phyloP scores from a whole-genome alignment of 2,329 filamentous ascomycete genomes.

The Trichoderma sp. region DNA sequence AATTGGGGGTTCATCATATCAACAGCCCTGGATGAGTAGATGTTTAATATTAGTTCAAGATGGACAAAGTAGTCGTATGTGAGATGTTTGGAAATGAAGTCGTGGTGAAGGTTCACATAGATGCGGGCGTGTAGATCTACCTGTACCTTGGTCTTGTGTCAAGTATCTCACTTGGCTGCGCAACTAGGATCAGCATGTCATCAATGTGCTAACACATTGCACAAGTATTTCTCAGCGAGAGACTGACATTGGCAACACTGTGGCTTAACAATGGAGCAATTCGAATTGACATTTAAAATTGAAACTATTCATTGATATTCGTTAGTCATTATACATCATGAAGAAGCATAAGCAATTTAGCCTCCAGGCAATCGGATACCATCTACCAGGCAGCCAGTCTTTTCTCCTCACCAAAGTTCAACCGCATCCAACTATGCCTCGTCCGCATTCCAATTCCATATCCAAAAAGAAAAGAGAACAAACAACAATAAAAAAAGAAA shows the following conservation, averaged over 20 bases:
- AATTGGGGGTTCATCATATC: not conserved
- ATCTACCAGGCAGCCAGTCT: not conserved
- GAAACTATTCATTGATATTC: not conserved
- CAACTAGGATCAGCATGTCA: not conserved
- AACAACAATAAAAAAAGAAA: not conserved
- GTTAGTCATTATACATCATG: not conserved
- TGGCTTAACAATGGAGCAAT: not conserved
- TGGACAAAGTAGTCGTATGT: not conserved
- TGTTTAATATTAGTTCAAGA: not conserved
- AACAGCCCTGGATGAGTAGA: not conserved
- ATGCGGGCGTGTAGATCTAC: no score
- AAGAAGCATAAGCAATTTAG: not conserved
- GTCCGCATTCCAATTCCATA: not conserved
- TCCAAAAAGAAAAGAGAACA: not conserved
- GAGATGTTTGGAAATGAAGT: not conserved
- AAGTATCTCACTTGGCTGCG: not conserved
- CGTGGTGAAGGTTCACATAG: not conserved
- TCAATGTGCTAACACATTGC: no score
- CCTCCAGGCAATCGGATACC: not conserved
- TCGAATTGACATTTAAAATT: not conserved
- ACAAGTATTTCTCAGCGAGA: not conserved
- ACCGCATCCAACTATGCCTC: not conserved
- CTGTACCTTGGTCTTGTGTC: not conserved
- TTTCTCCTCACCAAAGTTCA: not conserved
- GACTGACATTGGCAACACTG: not conserved